These are phyloP conservation scores for Hygrophorus russula DNA, from an alignment of 768 basidiomycete species.

Conservation along the genomic window DNA sequence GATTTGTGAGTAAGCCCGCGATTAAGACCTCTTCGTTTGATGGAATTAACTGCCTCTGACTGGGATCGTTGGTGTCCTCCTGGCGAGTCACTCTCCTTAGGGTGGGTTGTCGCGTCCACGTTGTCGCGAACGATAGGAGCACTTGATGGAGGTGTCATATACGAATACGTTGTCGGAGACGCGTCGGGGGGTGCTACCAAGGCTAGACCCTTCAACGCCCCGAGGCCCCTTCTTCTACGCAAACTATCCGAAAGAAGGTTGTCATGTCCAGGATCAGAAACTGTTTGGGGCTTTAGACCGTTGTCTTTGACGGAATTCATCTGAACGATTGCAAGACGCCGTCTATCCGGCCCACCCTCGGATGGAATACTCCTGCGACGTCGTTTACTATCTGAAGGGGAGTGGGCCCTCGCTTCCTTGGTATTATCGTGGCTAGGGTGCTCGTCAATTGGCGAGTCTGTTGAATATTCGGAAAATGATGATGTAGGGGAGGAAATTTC, in stretches of 20 bases:
- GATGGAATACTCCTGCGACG: constrained; percentile 43
- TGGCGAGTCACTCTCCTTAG: constrained; percentile 10
- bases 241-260: constrained; percentile 17
- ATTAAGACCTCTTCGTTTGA: constrained; percentile 12
- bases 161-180: constrained; percentile 38
- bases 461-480: constrained; percentile 43
- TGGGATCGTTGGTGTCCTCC: constrained; percentile 31
- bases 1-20: constrained; percentile 6
- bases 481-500: constrained; percentile 20
- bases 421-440: constrained; percentile 8
- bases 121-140: constrained; percentile 26
- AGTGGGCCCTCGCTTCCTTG: constrained; percentile 3
- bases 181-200: constrained; percentile 69
- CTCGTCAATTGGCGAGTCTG: constrained; percentile 23
- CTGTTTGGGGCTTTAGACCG: constrained; percentile 14
- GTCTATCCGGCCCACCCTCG: constrained; percentile 50
- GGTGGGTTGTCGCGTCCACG: constrained; percentile 11
- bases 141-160: constrained; percentile 40
- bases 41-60: constrained; percentile 30
- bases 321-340: constrained; percentile 57
- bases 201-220: constrained; percentile 41
- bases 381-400: constrained; percentile 20
- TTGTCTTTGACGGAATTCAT: constrained; percentile 28
- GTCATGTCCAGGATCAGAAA: constrained; percentile 13
- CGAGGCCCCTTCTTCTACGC: constrained; percentile 28